Conservation (phyloP, 768 basidiomycete species). For the Lentinula sp. region DNA sequence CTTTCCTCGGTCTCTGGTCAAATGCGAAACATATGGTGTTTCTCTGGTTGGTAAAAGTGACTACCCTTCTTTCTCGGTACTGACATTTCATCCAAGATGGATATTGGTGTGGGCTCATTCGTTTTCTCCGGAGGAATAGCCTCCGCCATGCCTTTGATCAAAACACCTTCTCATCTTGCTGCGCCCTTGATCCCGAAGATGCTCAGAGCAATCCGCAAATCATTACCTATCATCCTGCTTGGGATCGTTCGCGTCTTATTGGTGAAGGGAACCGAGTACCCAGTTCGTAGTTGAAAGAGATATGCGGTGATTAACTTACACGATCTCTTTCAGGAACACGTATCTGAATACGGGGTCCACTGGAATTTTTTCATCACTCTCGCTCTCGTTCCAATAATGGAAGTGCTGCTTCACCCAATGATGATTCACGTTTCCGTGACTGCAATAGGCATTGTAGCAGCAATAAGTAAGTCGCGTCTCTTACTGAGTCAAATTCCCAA, state of each 20-base stretch:
- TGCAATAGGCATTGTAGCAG: slow-evolving; percentile 55
- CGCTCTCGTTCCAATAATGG: slow-evolving; percentile 69
- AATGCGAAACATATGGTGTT: slow-evolving; percentile 92
- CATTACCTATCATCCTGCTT: slow-evolving; percentile 60
- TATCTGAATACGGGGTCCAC: slow-evolving; percentile 92
- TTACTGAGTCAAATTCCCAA: background rate
- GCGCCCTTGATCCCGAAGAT: slow-evolving; percentile 48
- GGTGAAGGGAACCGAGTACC: slow-evolving; percentile 93
- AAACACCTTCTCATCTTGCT: slow-evolving; percentile 48
- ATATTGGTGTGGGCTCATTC: slow-evolving; percentile 94
- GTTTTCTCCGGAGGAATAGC: slow-evolving; percentile 94
- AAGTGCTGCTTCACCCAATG: slow-evolving; percentile 64
- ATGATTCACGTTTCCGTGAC: slow-evolving; percentile 53
- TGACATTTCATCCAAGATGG: slow-evolving; percentile 62
- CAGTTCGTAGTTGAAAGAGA: slow-evolving; percentile 43
- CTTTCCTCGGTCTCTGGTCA: slow-evolving; percentile 83
- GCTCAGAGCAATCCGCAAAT: slow-evolving; percentile 43
- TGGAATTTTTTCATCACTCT: slow-evolving; percentile 99
- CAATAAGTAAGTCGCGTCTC: slow-evolving; percentile 36
- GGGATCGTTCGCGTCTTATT: slow-evolving; percentile 75
- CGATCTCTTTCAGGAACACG: slow-evolving; percentile 61
- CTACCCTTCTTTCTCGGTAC: background rate
- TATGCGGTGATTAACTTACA: background rate
- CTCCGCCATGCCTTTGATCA: slow-evolving; percentile 78
- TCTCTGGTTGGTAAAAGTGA: slow-evolving; percentile 61